Base-by-base conservation (phyloP, 495 filamentous ascomycete genomes). In the Aspergillus carlsbadensis region DNA sequence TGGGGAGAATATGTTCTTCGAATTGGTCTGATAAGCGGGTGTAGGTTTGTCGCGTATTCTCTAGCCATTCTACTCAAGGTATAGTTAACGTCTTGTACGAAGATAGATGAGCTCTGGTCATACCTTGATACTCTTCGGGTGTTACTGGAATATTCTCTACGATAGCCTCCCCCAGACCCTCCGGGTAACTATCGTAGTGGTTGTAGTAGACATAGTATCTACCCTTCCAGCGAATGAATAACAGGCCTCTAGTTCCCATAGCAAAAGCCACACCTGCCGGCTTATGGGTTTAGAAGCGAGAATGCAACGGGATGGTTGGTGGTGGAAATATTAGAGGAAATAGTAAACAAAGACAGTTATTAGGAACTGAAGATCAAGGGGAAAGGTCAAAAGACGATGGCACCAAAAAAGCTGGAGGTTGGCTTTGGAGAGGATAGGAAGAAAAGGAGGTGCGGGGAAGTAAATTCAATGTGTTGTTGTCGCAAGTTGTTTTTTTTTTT, bases 201-300 rank as follows among this genome's bases (percentile, higher is more conserved):
- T 71, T 70, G 53, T 67, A 65, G 57, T 65, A 66, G 44, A 61
- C 54, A 39, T 65, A 70, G 44, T 65, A 69, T 50, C 66, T 53
- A 36, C 69, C 64, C 22, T 54, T 57, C 44, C 62, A 67, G 35
- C 62, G 64, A 46, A 67, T 31, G 35, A 68, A 61, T 11, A 62
- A 14, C 21, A 65, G 57, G 2, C 66, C 70, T 51, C 61, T 60
- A 14, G 65, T 68, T 4, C 65, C 66, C 65, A 62, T 67, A n/a
- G n/a, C n/a, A n/a, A n/a, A n/a, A n/a, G n/a, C n/a, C n/a, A n/a
- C n/a, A n/a, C n/a, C n/a, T n/a, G n/a, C n/a, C n/a, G n/a, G n/a
- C n/a, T n/a, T n/a, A n/a, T n/a, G n/a, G n/a, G n/a, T n/a, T n/a
- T n/a, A n/a, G n/a, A n/a, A n/a, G n/a, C n/a, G n/a, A n/a, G n/a